Base-by-base conservation (phyloP, 768 basidiomycete genomes). In the Podaxis mareebaensis region DNA sequence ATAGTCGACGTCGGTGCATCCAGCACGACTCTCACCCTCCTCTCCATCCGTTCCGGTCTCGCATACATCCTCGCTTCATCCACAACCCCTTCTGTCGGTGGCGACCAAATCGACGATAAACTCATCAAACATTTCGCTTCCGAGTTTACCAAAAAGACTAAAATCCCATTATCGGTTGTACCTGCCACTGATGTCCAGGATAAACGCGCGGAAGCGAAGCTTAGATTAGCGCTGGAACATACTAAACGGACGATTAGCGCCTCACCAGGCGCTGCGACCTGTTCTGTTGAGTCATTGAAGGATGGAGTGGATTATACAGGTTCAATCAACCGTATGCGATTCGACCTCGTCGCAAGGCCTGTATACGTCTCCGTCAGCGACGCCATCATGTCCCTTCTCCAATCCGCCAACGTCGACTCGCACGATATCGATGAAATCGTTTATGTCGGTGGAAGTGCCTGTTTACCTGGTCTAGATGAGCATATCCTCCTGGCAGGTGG, bases 141-240 rank as follows among this genome's bases (percentile, higher is more conserved):
- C 72, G 96, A 99, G 67, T 99, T 99, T 75, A 92, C 92, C 55
- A 99, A 98, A 78, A 99, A 97, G 80, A 95, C 91, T 17, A 94
- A 93, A 75, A 84, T 84, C 24, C 78, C 88, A 0, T 80, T 97
- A 48, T 76, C 82, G 8, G 81, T 94, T 15, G 85, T 33, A 33
- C 30, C 80, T 1, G 77, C 89, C 4, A 78, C 79, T 2, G 79
- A 85, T 22, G 67, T 78, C 17, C 78, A 80, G 36, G 91, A 95
- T 76, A 82, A 86, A 69, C 92, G 97, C 24, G 93, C 96, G 0
- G 90, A 94, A 70, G 92, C 94, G n/a, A 96, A 96, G 72, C 86
- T 99, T 28, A 85, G 91, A 10, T 86, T 99, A 22, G 94, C 95
- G 6, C 86, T 97, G 60, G 95, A 98, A 72, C 91, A 95, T 73